A percentile compares a stretch with the other conserved stretches of the same genome.
These are phyloP conservation scores for Debaryomyces udenii DNA, from an alignment of 1,139 yeast species.

Conservation along the genomic window DNA sequence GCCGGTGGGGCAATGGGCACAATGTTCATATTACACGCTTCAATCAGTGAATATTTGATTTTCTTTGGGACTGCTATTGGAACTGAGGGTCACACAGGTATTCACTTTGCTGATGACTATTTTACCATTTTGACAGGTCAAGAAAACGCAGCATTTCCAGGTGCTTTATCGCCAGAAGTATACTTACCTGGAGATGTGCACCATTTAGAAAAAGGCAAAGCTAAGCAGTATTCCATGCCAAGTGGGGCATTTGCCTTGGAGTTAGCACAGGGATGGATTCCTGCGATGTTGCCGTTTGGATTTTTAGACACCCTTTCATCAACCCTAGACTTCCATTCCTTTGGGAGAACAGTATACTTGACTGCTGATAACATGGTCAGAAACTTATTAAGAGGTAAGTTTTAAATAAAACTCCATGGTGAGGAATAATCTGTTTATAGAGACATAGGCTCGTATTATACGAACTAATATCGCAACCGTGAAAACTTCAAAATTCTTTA, in stretches of 20 bases:
- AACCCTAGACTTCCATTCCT: conserved; percentile 75
- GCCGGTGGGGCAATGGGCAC: conserved; percentile 99
- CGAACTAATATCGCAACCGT: neutral
- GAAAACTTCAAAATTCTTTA: neutral
- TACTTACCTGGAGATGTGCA: conserved; percentile 85
- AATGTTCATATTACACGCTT: conserved; percentile 93
- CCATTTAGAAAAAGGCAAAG: conserved; percentile 69
- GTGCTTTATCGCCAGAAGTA: conserved; percentile 61
- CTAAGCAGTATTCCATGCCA: conserved; percentile 87
- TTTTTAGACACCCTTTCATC: conserved; percentile 77
- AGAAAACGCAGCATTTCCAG: conserved; percentile 71
- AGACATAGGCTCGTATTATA: neutral
- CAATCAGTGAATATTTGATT: conserved; percentile 90
- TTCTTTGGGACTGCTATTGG: conserved; percentile 89
- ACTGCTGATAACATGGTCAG: conserved; percentile 79
- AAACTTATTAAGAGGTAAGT: conserved; percentile 69
- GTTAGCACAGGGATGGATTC: conserved; percentile 98
- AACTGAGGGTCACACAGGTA: conserved; percentile 94
- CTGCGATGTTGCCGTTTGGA: conserved; percentile 97
- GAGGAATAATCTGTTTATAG: neutral
- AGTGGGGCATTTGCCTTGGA: conserved; percentile 84
- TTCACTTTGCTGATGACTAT: conserved; percentile 95
- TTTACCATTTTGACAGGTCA: conserved; percentile 85
- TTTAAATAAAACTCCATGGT: conserved; percentile 32
- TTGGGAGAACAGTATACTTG: conserved; percentile 66